Evolutionary conservation across 768 basidiomycete genomes (phyloP).

Genomic region (Naematelia aurantialba): DNA sequence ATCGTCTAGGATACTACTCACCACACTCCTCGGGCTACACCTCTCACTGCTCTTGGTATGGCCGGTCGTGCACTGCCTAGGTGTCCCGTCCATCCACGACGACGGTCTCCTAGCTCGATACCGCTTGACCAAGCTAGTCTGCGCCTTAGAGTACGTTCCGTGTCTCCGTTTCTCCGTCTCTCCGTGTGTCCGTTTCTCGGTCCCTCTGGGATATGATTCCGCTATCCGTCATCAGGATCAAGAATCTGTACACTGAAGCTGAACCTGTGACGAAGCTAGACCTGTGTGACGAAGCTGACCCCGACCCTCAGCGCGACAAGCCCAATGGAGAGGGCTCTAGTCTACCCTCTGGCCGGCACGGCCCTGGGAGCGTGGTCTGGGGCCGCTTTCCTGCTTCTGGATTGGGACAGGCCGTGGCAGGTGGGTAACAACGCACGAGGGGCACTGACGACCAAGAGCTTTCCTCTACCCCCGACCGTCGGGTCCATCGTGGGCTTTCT

Average conservation of each 20-base stretch:
- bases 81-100: slow-evolving; percentile 57
- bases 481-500: slow-evolving; percentile 37
- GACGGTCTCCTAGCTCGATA: slow-evolving; percentile 59
- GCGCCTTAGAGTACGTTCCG: slow-evolving; percentile 68
- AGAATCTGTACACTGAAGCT: no score
- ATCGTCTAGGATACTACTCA: slow-evolving; percentile 56
- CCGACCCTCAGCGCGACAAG: slow-evolving; percentile 56
- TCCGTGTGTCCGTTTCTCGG: background rate
- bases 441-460: slow-evolving; percentile 24
- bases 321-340: slow-evolving; percentile 69
- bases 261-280: no score
- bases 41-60: slow-evolving; percentile 65
- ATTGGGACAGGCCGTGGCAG: slow-evolving; percentile 99
- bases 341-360: slow-evolving; percentile 73
- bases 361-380: slow-evolving; percentile 76
- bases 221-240: no score
- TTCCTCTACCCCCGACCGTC: slow-evolving; percentile 36
- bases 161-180: slow-evolving; percentile 8
- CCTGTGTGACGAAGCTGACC: background rate
- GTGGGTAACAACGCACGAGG: slow-evolving; percentile 52
- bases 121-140: slow-evolving; percentile 75
- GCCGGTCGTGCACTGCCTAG: slow-evolving; percentile 67
- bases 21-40: slow-evolving; percentile 66
- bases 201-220: no score
- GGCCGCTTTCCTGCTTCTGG: slow-evolving; percentile 77